A percentile compares a stretch with the other conserved stretches of the same genome.
Evolutionary conservation across 306 rosid species (phyloP).

Genomic region (Gastrolobium bilobum): DNA sequence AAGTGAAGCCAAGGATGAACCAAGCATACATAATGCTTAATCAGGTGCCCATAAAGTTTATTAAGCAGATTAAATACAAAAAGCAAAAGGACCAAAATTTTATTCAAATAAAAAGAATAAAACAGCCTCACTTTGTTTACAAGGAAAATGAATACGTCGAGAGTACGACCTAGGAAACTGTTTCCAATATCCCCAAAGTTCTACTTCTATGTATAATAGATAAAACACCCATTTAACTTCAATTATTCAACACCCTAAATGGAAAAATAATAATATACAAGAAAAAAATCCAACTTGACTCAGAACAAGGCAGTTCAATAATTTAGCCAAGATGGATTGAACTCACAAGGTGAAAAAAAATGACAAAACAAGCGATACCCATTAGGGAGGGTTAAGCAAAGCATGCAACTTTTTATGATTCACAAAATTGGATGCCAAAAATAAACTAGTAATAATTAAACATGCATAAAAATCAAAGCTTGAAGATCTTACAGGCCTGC

Average conservation of each 20-base stretch:
- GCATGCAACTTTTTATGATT: neutral
- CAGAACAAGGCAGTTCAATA: neutral
- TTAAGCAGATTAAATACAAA: neutral
- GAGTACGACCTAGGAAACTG: neutral
- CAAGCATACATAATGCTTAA: slow-evolving; percentile 14
- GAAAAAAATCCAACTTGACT: neutral
- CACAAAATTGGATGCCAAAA: neutral
- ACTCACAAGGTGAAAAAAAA: neutral
- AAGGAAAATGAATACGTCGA: neutral
- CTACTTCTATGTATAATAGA: neutral
- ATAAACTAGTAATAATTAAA: neutral
- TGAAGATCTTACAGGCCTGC: slow-evolving; percentile 19
- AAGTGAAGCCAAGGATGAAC: slow-evolving; percentile 25
- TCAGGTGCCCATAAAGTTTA: neutral
- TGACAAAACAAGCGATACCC: neutral
- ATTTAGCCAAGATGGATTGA: slow-evolving; percentile 25
- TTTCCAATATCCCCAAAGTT: slow-evolving; percentile 10
- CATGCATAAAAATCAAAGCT: neutral
- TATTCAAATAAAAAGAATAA: neutral
- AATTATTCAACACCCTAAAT: neutral
- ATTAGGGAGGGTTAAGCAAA: neutral
- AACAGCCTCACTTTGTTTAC: neutral
- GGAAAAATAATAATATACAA: neutral
- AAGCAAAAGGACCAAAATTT: neutral
- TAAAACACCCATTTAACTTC: neutral